Evolutionary conservation across 1,284 basidiomycete species (phyloP), one percentile per base, ranked within the genome.

Genomic region (Ceratobasidium sp.): DNA sequence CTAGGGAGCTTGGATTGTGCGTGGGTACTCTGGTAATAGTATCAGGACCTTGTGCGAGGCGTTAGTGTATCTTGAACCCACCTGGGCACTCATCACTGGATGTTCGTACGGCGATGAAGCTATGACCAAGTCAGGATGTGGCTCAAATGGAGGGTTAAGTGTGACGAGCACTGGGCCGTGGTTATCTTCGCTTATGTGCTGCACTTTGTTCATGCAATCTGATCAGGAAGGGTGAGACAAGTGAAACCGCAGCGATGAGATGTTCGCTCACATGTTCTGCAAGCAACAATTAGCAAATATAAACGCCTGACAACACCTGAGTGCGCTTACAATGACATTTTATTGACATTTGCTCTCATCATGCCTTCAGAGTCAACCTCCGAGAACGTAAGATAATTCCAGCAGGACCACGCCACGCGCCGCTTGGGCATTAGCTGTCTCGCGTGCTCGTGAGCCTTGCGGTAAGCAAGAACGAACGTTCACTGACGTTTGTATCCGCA

Each of bases 151-250:
- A 2, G 92, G 89, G 81, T 93, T 94, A 73, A 94, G 86, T 1
- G 94, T 95, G 6, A 93, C 90, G n/a, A 94, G 85, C 6, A 95
- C 87, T 0, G 88, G 89, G 0, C 93, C 93, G 79, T 90, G 87
- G 45, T 83, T 82, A 0, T 82, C 75, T 76, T 88, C 86, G 0
- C 89, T 82, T 15, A 95, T 86, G 78, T 91, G 88, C 79, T 95
- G 93, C 4, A 95, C 85, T 62, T 89, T 86, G 80, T 95, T 95
- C 93, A 95, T 94, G 78, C 89, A 88, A 81, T 93, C 92, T 84
- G 82, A 41, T 11, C 36, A 41, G 11, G 36, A 11, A 74, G 74
- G 45, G 41, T 62, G 19, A 47, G 57, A 66, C 27, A 75, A 75
- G 75, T 11, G 44, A 67, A 48, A 54, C 24, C 54, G 71, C 45